Evolutionary conservation across 148 eudicot species (phyloP).

Genomic region (Fagopyrum esculentum): DNA sequence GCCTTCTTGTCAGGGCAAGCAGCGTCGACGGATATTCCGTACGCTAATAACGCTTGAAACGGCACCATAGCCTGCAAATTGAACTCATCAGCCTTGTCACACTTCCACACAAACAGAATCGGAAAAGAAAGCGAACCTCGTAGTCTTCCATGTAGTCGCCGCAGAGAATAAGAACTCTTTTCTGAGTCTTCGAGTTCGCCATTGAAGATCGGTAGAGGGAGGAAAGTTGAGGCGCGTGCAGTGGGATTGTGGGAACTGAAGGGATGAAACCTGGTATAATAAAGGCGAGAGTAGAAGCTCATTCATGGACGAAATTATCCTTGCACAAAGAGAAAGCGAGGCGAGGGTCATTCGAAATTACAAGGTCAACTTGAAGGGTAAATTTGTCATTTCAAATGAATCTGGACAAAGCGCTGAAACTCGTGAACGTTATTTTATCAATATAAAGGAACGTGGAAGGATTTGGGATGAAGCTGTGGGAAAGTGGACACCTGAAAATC

Average conservation of each 20-base stretch:
- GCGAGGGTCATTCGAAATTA: neutral
- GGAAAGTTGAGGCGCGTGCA: neutral
- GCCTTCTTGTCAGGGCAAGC: constrained; percentile 92
- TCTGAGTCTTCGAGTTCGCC: constrained; percentile 35
- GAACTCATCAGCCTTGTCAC: neutral
- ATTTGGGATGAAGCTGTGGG: neutral
- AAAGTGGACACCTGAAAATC: neutral
- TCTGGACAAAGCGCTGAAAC: neutral
- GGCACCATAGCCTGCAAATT: constrained; percentile 84
- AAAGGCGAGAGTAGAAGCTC: neutral
- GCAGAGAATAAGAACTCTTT: constrained; percentile 56
- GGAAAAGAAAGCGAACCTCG: constrained; percentile 36
- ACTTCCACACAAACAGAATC: neutral
- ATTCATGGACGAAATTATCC: neutral
- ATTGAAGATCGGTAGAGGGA: constrained; percentile 15
- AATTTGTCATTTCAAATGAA: neutral
- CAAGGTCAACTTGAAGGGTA: neutral
- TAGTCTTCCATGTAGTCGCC: constrained; percentile 95
- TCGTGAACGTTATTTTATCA: constrained; percentile 8
- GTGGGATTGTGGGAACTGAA: neutral
- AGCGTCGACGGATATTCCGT: constrained; percentile 78
- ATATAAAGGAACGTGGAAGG: neutral
- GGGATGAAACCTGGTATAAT: neutral
- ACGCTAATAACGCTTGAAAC: constrained; percentile 87
- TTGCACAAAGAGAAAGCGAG: neutral